phyloP scores from a whole-genome alignment of 2,329 filamentous ascomycete genomes.

The Epichloe amarillans region DNA sequence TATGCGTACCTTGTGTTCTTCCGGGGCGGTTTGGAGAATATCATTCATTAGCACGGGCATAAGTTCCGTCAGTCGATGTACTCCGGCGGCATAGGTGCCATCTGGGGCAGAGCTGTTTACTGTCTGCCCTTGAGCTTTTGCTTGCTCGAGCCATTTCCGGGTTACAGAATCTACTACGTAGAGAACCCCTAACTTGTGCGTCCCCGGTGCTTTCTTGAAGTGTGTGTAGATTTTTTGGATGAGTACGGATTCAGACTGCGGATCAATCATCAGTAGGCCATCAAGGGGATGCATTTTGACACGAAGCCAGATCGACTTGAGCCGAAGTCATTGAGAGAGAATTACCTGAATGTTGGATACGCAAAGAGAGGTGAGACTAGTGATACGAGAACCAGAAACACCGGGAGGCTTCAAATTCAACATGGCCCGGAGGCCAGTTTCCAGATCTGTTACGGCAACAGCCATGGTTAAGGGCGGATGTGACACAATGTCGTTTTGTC shows the following conservation, averaged over 20 bases:
- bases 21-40: conserved; percentile 74
- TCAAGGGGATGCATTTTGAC: neutral
- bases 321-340: neutral
- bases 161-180: conserved; percentile 99
- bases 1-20: conserved; percentile 89
- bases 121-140: conserved; percentile 71
- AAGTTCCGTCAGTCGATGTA: conserved; percentile 91
- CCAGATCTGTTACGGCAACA: conserved; percentile 81
- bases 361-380: conserved; percentile 74
- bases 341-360: conserved; percentile 79
- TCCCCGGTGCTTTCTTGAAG: conserved; percentile 86
- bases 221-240: conserved; percentile 95
- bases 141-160: conserved; percentile 95
- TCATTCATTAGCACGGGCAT: conserved; percentile 92
- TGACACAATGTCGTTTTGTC: conserved; percentile 2
- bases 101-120: conserved; percentile 70
- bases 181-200: conserved; percentile 96
- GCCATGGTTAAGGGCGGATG: conserved; percentile 40
- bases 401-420: conserved; percentile 83
- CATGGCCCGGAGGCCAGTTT: conserved; percentile 82
- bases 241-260: conserved; percentile 80
- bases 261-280: conserved; percentile 10
- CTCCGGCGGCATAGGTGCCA: conserved; percentile 87
- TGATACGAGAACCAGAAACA: conserved; percentile 86
- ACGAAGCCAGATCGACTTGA: neutral